Evolutionary conservation across 345 rosid genomes (phyloP), one percentile per base, ranked within the genome.

Genomic region (Citrus cavaleriei): DNA sequence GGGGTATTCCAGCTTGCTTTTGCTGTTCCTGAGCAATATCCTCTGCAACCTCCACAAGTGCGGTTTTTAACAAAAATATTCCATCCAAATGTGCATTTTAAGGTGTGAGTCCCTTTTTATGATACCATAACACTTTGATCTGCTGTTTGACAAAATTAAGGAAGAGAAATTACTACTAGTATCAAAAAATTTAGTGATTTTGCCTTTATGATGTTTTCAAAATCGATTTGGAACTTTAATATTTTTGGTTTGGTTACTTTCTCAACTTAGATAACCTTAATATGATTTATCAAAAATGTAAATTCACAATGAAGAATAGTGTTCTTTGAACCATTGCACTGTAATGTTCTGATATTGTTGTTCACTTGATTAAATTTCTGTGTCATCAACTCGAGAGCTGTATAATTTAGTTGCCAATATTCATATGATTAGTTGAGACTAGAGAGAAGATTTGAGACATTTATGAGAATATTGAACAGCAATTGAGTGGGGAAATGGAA

Each of bases 41-140:
- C 98, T 75, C 68, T 97, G 78, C 98, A 97, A 76, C 99, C 99
- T 79, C 99, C 99, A 65, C 99, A 94, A 94, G 99, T 96, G 27
- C 92, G 98, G 61, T 97, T 94, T 87, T 85, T 94, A 86, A 92
- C 99, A 13, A 97, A 97, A 84, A 97, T 94, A 84, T 97, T 97
- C 77, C 99, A 97, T 81, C 99, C 99, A 2, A 96, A 96, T 81
- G 99, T 96, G 83, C 99, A 96, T 84, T 96, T 96, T 81, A 96
- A 96, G 98, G 98, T 96, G 79, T 8, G 74, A 21, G 22, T 62
- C 55, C 27, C 46, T 62, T 63, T 9, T 37, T 37, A 4, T 72
- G 30, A 24, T 70, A 14, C 10, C 60, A 65, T 42, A n/a, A 10
- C 18, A 66, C 32, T 13, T 25, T 79, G 7, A 58, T 74, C 73